These are phyloP conservation scores for Colletotrichum sp. DNA, from an alignment of 2,329 filamentous ascomycete species.

Conservation along the genomic window DNA sequence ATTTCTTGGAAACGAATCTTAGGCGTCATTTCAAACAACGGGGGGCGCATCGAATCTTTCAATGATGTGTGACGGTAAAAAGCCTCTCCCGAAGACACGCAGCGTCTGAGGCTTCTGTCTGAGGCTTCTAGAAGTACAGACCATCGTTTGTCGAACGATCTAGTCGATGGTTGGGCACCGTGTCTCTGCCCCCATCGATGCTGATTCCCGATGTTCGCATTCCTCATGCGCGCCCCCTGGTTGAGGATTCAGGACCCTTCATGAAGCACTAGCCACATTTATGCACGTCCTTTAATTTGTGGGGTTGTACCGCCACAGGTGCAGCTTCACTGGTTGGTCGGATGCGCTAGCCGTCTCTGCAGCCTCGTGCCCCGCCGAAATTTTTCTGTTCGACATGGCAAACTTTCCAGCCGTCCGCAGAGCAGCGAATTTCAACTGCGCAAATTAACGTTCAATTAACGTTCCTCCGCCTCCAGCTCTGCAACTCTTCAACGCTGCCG, in stretches of 20 bases:
- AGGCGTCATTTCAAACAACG: neutral
- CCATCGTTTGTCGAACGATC: neutral
- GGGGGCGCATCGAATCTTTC: neutral
- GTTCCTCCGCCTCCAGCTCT: constrained; percentile 1
- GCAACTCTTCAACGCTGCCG: constrained; percentile 20
- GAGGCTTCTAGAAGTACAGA: neutral
- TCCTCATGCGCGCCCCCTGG: neutral
- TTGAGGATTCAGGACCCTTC: neutral
- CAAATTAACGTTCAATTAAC: constrained; percentile 19
- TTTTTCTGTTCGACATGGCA: constrained; percentile 8
- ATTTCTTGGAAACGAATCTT: neutral
- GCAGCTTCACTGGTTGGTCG: neutral
- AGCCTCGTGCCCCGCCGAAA: constrained; percentile 12
- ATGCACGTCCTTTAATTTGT: neutral
- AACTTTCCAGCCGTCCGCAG: neutral
- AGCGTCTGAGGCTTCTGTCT: neutral
- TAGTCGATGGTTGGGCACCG: neutral
- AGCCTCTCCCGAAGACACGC: neutral
- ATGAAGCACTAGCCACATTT: neutral
- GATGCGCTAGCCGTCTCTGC: neutral
- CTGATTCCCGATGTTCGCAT: neutral
- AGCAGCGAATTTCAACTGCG: constrained; percentile 2
- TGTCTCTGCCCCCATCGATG: neutral
- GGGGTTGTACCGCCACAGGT: constrained; percentile 4
- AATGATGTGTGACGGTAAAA: neutral